Evolutionary conservation across 495 filamentous ascomycete genomes (phyloP).

Genomic region (Penicillium verhagenii): DNA sequence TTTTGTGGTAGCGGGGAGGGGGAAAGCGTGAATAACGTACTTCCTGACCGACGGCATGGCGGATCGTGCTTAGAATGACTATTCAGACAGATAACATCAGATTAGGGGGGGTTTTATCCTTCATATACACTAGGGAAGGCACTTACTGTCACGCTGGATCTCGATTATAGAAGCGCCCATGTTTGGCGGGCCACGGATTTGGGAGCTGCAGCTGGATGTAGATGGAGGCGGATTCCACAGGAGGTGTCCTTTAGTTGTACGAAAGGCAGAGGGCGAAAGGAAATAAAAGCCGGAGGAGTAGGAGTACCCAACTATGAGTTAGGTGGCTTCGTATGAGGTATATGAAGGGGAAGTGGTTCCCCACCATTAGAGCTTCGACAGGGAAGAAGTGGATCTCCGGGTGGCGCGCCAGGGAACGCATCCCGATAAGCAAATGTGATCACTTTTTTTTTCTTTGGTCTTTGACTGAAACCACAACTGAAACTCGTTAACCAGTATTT

Average conservation of each 20-base stretch:
- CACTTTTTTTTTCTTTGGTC: slow-evolving; percentile 1
- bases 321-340: slow-evolving; percentile 28
- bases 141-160: slow-evolving; percentile 53
- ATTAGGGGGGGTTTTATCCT: background rate
- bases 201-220: slow-evolving; percentile 3
- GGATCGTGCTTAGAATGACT: slow-evolving; percentile 62
- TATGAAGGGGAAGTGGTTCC: slow-evolving; percentile 31
- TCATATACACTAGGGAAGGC: background rate
- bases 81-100: slow-evolving; percentile 10
- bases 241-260: background rate
- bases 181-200: slow-evolving; percentile 34
- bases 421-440: slow-evolving; percentile 25
- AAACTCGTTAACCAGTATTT: background rate
- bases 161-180: slow-evolving; percentile 52
- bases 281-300: background rate
- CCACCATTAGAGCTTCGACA: slow-evolving; percentile 31
- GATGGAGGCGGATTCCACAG: background rate
- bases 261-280: background rate
- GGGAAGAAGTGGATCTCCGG: slow-evolving; percentile 26
- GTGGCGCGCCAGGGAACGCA: slow-evolving; percentile 26
- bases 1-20: slow-evolving; percentile 25
- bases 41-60: slow-evolving; percentile 57
- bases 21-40: slow-evolving; percentile 43
- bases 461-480: slow-evolving; percentile 9
- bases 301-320: slow-evolving; percentile 1